Conservation (phyloP, 1,284 basidiomycete genomes). For the Puccinia hordei region DNA sequence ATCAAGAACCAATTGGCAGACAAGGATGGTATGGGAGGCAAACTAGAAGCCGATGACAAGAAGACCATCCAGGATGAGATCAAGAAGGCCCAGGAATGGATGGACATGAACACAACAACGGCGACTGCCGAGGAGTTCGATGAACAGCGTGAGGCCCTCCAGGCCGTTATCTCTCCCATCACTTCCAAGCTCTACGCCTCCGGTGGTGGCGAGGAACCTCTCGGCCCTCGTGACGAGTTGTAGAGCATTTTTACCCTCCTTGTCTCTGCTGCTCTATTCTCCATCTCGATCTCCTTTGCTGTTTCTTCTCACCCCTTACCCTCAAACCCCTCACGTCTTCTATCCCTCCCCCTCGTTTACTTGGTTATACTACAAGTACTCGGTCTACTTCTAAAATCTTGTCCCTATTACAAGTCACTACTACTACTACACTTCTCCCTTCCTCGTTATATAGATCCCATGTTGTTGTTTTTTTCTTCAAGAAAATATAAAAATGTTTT, state of each 20-base stretch:
- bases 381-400: too few relatives aligned
- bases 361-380: too few relatives aligned
- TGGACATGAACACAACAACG: slow-evolving; percentile 75
- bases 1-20: slow-evolving; percentile 84
- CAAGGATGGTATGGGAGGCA: slow-evolving; percentile 84
- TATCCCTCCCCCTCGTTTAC: background rate
- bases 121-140: slow-evolving; percentile 85
- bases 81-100: slow-evolving; percentile 89
- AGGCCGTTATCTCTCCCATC: slow-evolving; percentile 70
- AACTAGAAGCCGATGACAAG: slow-evolving; percentile 82
- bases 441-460: too few relatives aligned
- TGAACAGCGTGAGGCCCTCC: slow-evolving; percentile 73
- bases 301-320: background rate
- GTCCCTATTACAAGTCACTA: too few relatives aligned
- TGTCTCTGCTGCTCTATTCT: background rate
- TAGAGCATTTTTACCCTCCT: slow-evolving; percentile 29
- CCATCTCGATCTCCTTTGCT: too few relatives aligned
- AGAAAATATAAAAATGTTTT: too few relatives aligned
- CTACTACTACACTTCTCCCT: too few relatives aligned
- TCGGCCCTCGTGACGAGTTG: slow-evolving; percentile 54
- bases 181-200: slow-evolving; percentile 76
- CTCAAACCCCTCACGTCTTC: background rate
- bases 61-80: slow-evolving; percentile 77
- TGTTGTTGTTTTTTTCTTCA: too few relatives aligned
- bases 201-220: slow-evolving; percentile 58